Evolutionary conservation across 2,329 filamentous ascomycete genomes (phyloP), one percentile per base, ranked within the genome.

Genomic region (Cladophialophora psammophila): DNA sequence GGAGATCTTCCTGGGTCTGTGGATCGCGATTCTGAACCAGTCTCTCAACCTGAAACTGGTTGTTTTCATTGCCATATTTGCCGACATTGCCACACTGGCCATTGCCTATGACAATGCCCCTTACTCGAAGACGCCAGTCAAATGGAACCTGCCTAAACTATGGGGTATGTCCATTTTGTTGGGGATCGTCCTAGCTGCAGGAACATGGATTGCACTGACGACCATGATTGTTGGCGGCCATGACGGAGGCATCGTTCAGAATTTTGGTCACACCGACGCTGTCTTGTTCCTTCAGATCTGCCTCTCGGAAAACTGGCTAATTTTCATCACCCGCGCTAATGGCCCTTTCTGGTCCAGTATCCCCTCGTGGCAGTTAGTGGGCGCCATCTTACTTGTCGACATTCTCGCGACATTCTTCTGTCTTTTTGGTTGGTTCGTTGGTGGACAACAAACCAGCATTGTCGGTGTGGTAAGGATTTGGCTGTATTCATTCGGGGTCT

Each of bases 71-170:
- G 93, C 93, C 77, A 96, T 97, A 76, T 96, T 96, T 79, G 93
- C 93, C 67, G 93, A 97, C 81, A 92, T 96, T 73, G 93, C 93
- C 68, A 97, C 93, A 70, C 85, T 97, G 61, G 92, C 93, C 72
- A 96, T 97, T 76, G 93, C 93, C 72, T 97, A 96, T 82, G 93
- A 97, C 79, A 96, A 95, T 77, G 93, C 93, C 60, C 92, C 92
- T 15, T 96, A 89, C 85, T 93, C 91, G 70, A 91, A 89, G 82
- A 88, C 87, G 10, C 93, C 93, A 45, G 93, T 96, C 80, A 96
- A 96, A 84, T 97, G 93, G 93, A 96, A 97, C 82, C 85, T 95
- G 67, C 93, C 92, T 75, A 94, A 94, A 84, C 89, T 96, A 56
- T 97, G 93, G 93, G 93, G 92, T 75, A 94, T 95, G 89, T 94